A percentile compares a stretch with the other conserved stretches of the same genome.
Conservation (phyloP, 1,284 basidiomycete genomes). For the Heterobasidion parviporum region DNA sequence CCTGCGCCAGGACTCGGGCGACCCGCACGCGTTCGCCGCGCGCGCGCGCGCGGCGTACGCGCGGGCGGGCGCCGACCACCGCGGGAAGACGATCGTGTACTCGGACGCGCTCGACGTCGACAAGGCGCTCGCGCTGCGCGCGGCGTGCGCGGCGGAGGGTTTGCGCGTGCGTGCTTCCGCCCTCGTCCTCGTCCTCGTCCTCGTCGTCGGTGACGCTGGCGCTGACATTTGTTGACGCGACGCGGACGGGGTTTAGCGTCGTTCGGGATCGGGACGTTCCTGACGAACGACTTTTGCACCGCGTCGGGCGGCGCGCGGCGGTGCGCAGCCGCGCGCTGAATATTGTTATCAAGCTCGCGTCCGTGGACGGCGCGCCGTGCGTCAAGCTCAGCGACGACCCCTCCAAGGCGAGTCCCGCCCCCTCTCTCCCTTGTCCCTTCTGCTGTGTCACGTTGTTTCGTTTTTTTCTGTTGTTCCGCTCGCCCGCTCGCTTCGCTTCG, state of each 20-base stretch:
- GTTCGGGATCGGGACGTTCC: slow-evolving; percentile 86
- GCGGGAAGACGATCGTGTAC: slow-evolving; percentile 70
- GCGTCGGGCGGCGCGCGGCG: slow-evolving; percentile 38
- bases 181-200: background rate
- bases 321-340: slow-evolving; percentile 78
- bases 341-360: slow-evolving; percentile 87
- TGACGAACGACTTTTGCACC: slow-evolving; percentile 82
- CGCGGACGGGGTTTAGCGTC: slow-evolving; percentile 39
- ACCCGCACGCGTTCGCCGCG: slow-evolving; percentile 73
- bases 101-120: slow-evolving; percentile 76
- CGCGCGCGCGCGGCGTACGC: slow-evolving; percentile 66
- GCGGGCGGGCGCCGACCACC: slow-evolving; percentile 54
- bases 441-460: no score
- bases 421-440: background rate
- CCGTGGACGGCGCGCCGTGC: slow-evolving; percentile 67
- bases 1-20: slow-evolving; percentile 89
- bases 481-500: background rate
- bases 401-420: slow-evolving; percentile 54
- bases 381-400: slow-evolving; percentile 92
- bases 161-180: slow-evolving; percentile 46
- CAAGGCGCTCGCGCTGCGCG: slow-evolving; percentile 61
- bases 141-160: slow-evolving; percentile 64
- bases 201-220: no score
- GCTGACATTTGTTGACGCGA: background rate
- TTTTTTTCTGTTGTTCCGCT: background rate